A percentile compares a stretch with the other conserved stretches of the same genome.
Conservation (phyloP, 2,329 filamentous ascomycete species). For the Colletotrichum eleusines region DNA sequence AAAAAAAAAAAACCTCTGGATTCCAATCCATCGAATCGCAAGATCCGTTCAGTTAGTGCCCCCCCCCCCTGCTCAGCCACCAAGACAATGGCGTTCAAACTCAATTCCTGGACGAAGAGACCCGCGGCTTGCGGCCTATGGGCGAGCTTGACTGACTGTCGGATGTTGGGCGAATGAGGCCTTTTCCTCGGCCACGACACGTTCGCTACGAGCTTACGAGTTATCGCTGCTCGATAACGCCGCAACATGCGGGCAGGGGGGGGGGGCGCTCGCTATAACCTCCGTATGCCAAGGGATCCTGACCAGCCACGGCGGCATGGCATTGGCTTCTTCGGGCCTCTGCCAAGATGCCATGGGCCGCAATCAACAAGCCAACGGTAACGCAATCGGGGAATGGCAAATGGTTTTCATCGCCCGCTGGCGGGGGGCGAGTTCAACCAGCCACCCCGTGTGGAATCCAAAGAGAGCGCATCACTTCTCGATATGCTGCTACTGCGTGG, state of each 20-base stretch:
- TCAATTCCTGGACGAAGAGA: not conserved
- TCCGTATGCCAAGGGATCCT: constrained; percentile 12
- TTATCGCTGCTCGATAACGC: constrained; percentile 30
- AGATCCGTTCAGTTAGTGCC: too few relatives aligned
- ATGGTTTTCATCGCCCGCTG: constrained; percentile 9
- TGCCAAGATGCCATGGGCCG: constrained; percentile 36
- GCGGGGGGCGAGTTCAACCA: not conserved
- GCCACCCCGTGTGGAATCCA: constrained; percentile 2
- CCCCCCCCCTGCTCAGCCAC: not conserved
- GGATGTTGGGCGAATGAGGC: not conserved
- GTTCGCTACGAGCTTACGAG: not conserved
- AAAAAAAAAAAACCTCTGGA: not conserved
- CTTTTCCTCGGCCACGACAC: too few relatives aligned
- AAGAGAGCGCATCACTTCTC: too few relatives aligned
- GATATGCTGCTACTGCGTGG: too few relatives aligned
- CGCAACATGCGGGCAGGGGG: constrained; percentile 1
- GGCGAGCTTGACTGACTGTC: not conserved
- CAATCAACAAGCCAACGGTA: constrained; percentile 25
- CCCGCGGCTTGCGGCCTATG: not conserved
- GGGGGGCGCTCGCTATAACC: constrained; percentile 5
- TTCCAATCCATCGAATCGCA: not conserved
- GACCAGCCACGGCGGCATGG: not conserved
- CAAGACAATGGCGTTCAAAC: not conserved
- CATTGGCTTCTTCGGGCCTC: constrained; percentile 27
- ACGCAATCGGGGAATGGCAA: constrained; percentile 32